Evolutionary conservation across 257 asterid species (phyloP), one percentile per base, ranked within the genome.

Genomic region (Cinchona pubescens): DNA sequence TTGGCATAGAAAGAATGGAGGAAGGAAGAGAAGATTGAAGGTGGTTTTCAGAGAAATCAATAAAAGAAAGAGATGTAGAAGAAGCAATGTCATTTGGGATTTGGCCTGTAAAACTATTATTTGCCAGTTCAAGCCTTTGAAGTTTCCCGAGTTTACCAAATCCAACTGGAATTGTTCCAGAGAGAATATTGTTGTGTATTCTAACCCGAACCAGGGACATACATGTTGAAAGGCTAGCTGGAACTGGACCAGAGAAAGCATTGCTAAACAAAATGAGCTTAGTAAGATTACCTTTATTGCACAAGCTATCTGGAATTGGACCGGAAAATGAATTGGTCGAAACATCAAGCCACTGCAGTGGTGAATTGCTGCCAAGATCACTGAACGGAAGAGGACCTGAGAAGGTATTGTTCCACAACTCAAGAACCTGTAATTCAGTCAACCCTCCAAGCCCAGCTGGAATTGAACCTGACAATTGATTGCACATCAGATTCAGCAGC

Each of bases 381-480:
- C 75, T 69, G n/a, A n/a, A n/a, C 2, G 96, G 93, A 70, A 90
- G 81, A 37, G 83, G 77, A 34, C 96, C 96, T 18, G 90, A 78
- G n/a, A 90, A 85, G 27, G 90, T 78, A 75, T 90, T 90, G 74
- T 90, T 90, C 96, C 96, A 90, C 19, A 90, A 82, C 76, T 88
- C 93, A 60, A 90, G 76, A 14, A 86, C 90, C 45, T 80, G 63
- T 21, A 90, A 80, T 35, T 80, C 82, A 74, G 83, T 66, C 81
- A 87, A 79, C 45, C 73, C 76, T 72, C 77, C 85, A 67, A 90
- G 78, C 59, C 77, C 82, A 49, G 79, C 58, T 29, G 96, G 96
- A 42, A 86, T 85, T 16, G 87, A 74, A 35, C 96, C 93, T 29
- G 91, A 84, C 58, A 90, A 72, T 64, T 74, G 71, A 78, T 90